Base-by-base conservation (phyloP, 306 rosid genomes). In the Acacia crassicarpa region DNA sequence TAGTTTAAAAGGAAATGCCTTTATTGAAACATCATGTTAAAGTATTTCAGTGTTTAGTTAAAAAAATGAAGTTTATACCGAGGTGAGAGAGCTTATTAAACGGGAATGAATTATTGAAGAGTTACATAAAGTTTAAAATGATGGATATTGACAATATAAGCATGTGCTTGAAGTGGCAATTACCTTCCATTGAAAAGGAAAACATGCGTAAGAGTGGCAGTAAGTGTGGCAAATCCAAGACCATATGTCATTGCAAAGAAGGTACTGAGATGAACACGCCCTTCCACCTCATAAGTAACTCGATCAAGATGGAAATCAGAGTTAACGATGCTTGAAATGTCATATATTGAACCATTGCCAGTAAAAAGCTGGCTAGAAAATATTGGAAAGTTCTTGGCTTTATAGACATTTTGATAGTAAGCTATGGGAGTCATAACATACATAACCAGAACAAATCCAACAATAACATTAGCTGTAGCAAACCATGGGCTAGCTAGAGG, bases 401-500 rank as follows among this genome's bases (percentile, higher is more conserved):
- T 63, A 68, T 83, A 89, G 20, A 56, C 35, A 79, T 89, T n/a
- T 14, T 17, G n/a, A 80, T 77, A 89, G 74, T 91, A 91, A 45
- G 33, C 14, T 43, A 89, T 25, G 40, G 94, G 94, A 10, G 86
- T 82, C 86, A 91, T 80, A 40, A 91, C 89, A 83, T 89, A 89
- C 87, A 89, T 83, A 8, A 89, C 35, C 14, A 89, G 22, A 30
- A 78, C 4, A 72, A 89, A 91, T 33, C 92, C 92, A 58, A 81
- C 77, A 15, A 82, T 83, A 44, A 86, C 6, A 77, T 89, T 91
- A 68, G 87, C 89, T 13, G 89, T 87, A 75, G 92, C 90, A 46
- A 89, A 91, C 91, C 90, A 87, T 17, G 92, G 92, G 75, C 90
- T 89, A 20, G 94, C 94, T 0, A 91, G 66, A 27, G 92, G 94